Evolutionary conservation across 1,284 basidiomycete species (phyloP).

Genomic region (Cryptococcus amylolentus): DNA sequence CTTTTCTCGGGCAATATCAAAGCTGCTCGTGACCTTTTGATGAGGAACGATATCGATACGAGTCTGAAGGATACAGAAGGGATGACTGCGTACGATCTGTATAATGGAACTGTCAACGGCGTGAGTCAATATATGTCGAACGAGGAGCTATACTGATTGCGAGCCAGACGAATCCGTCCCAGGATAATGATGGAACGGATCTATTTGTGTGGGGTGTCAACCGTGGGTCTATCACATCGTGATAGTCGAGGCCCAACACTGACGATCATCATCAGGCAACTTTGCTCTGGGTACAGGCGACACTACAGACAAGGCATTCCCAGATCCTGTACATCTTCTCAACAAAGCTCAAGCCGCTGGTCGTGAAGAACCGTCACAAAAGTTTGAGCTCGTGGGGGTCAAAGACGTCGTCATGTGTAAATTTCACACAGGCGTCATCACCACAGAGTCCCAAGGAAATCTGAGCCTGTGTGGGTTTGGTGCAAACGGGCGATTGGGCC

Average conservation of each 20-base stretch:
- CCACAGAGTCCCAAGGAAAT: slow-evolving; percentile 68
- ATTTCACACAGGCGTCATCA: slow-evolving; percentile 75
- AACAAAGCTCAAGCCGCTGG: slow-evolving; percentile 52
- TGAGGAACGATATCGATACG: slow-evolving; percentile 70
- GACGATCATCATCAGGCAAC: slow-evolving; percentile 52
- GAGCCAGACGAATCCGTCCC: slow-evolving; percentile 58
- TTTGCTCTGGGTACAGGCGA: slow-evolving; percentile 80
- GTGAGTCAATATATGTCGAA: slow-evolving; percentile 20
- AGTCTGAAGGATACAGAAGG: slow-evolving; percentile 82
- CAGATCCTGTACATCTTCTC: slow-evolving; percentile 66
- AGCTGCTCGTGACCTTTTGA: slow-evolving; percentile 70
- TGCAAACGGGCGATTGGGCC: slow-evolving; percentile 73
- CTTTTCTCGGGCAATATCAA: slow-evolving; percentile 82
- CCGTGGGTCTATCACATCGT: slow-evolving; percentile 45
- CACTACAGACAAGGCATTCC: slow-evolving; percentile 70
- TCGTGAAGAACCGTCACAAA: slow-evolving; percentile 38
- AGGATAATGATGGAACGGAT: slow-evolving; percentile 56
- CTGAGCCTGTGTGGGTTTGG: slow-evolving; percentile 82
- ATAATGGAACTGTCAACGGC: slow-evolving; percentile 79
- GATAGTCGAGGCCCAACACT: background rate
- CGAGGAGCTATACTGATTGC: slow-evolving; percentile 2
- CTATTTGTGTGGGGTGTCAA: slow-evolving; percentile 92
- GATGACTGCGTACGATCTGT: slow-evolving; percentile 88
- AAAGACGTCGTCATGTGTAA: slow-evolving; percentile 72
- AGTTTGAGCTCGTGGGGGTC: slow-evolving; percentile 57